These are phyloP conservation scores for Aaosphaeria pasadenensis DNA, from an alignment of 2,329 filamentous ascomycete genomes.

Conservation along the genomic window DNA sequence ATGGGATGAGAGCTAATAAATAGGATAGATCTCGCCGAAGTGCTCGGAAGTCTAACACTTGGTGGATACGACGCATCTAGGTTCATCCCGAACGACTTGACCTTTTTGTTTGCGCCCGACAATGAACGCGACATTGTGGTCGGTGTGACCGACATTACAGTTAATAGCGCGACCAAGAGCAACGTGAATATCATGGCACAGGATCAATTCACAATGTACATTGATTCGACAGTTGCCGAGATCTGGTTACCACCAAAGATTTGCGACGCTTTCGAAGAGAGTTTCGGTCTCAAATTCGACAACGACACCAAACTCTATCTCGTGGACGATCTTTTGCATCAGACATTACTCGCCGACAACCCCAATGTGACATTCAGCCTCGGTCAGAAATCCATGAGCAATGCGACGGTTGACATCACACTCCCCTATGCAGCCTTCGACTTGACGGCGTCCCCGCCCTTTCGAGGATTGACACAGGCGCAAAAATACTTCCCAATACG, in stretches of 20 bases:
- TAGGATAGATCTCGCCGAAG: slow-evolving; percentile 25
- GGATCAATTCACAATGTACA: slow-evolving; percentile 40
- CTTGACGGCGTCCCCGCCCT: slow-evolving; percentile 42
- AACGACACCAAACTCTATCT: slow-evolving; percentile 62
- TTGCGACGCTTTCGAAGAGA: slow-evolving; percentile 63
- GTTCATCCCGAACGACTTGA: slow-evolving; percentile 58
- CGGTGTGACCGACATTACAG: slow-evolving; percentile 46
- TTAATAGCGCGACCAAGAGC: slow-evolving; percentile 23
- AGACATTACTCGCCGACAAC: slow-evolving; percentile 45
- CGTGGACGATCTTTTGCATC: slow-evolving; percentile 56
- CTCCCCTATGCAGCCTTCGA: slow-evolving; percentile 52
- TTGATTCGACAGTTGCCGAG: slow-evolving; percentile 50
- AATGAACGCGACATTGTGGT: slow-evolving; percentile 60
- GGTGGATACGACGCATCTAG: slow-evolving; percentile 68
- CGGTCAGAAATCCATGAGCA: slow-evolving; percentile 31
- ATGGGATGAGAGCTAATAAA: slow-evolving; percentile 6
- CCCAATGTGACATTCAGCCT: slow-evolving; percentile 46
- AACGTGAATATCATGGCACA: slow-evolving; percentile 35
- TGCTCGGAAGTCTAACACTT: slow-evolving; percentile 56
- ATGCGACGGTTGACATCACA: slow-evolving; percentile 42
- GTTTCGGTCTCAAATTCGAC: slow-evolving; percentile 65
- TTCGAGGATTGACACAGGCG: slow-evolving; percentile 58
- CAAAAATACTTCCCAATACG: slow-evolving; percentile 67
- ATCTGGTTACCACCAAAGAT: slow-evolving; percentile 50
- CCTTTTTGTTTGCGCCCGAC: slow-evolving; percentile 57